Conservation (phyloP, 192 early-diverging fungal genomes). For the Coemansia sp. region DNA sequence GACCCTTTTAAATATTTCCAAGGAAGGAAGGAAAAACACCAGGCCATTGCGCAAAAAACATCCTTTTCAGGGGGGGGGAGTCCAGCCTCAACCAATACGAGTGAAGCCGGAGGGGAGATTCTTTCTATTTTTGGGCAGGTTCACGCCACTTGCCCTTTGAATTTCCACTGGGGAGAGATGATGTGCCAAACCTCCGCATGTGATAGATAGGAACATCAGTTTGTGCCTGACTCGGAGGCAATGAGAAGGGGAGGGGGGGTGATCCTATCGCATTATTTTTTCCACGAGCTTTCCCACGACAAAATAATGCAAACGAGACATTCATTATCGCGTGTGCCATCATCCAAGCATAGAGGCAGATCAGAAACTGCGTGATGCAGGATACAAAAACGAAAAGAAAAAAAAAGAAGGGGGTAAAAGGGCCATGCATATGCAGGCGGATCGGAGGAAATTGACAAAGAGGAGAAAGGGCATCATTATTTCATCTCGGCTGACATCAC, state of each 20-base stretch:
- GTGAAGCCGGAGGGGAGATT: neutral
- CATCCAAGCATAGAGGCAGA: neutral
- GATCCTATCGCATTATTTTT: neutral
- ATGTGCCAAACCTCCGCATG: constrained; percentile 3
- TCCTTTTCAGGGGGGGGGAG: no score
- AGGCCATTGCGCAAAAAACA: no score
- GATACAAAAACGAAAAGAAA: no score
- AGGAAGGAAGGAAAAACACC: neutral
- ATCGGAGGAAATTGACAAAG: no score
- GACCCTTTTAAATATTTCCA: neutral
- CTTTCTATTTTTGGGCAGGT: neutral
- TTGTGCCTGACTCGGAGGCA: constrained; percentile 7
- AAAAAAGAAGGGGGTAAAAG: no score
- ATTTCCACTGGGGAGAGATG: neutral
- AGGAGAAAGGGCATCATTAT: no score
- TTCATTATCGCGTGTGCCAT: constrained; percentile 10
- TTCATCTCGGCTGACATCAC: neutral
- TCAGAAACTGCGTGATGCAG: no score
- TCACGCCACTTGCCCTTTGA: constrained; percentile 11
- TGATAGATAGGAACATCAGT: neutral
- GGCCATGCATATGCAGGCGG: no score
- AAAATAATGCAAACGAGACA: neutral
- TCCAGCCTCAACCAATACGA: neutral
- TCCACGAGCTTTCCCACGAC: constrained; percentile 3
- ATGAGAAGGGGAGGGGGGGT: neutral